Percentiles rank a stretch among this genome's conserved stretches.
Evolutionary conservation across 2,329 filamentous ascomycete species (phyloP).

Genomic region (Colletotrichum paranaense): DNA sequence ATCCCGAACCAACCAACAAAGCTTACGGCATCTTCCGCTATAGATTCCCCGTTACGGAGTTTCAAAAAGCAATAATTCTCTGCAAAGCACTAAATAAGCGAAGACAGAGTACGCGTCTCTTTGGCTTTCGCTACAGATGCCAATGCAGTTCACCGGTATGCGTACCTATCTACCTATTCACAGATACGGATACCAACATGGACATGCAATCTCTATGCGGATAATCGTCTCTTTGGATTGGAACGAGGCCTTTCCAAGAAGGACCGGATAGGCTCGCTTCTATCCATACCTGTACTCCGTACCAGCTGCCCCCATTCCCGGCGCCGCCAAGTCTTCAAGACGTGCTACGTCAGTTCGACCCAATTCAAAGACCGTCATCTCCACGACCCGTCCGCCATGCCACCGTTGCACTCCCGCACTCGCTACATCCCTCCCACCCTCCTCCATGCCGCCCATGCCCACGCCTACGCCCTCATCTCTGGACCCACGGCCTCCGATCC

Average conservation of each 20-base stretch:
- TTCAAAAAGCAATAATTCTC: constrained; percentile 6
- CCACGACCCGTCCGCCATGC: constrained; percentile 19
- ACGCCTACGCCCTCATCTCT: background rate
- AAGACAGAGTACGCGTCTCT: constrained; percentile 29
- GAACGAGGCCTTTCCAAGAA: constrained; percentile 7
- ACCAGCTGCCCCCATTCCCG: background rate
- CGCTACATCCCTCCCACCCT: constrained; percentile 21
- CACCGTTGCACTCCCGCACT: constrained; percentile 20
- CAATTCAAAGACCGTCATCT: background rate
- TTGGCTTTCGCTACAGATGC: background rate
- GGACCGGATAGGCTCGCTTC: background rate
- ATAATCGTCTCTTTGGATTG: background rate
- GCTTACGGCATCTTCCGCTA: constrained; percentile 20
- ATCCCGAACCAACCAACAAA: background rate
- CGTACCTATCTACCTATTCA: background rate
- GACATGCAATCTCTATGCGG: background rate
- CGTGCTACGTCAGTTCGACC: background rate
- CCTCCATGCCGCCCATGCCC: constrained; percentile 15
- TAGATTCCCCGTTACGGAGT: background rate
- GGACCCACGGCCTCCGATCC: constrained; percentile 25
- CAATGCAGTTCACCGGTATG: too few species aligned
- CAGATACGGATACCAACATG: background rate
- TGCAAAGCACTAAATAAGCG: constrained; percentile 10
- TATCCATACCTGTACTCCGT: too few species aligned
- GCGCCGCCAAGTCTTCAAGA: background rate